Conservation (phyloP, 345 rosid species). For the Linum trigynum region DNA sequence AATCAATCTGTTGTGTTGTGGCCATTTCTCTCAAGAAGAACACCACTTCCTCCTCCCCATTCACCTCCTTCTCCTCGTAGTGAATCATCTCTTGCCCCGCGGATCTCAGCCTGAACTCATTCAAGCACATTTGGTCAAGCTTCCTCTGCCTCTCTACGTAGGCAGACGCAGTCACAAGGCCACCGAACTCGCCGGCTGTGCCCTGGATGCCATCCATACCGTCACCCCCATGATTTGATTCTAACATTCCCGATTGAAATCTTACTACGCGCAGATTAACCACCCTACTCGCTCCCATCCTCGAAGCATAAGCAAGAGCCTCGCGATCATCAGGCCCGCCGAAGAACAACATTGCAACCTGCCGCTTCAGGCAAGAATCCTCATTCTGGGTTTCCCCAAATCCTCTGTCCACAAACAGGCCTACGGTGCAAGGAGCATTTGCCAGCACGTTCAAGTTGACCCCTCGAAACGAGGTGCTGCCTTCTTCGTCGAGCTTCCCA, state of each 20-base stretch:
- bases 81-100: slow-evolving; percentile 18
- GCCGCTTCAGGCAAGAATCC: slow-evolving; percentile 10
- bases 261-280: slow-evolving; percentile 37
- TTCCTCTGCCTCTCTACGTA: slow-evolving; percentile 13
- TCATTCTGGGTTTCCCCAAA: slow-evolving; percentile 14
- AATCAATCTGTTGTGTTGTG: slow-evolving; percentile 18
- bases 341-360: slow-evolving; percentile 32
- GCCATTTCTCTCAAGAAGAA: slow-evolving; percentile 25
- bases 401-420: slow-evolving; percentile 62
- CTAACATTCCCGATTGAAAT: slow-evolving; percentile 22
- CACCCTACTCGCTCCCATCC: slow-evolving; percentile 31
- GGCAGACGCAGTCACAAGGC: too few species aligned
- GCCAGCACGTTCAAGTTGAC: slow-evolving; percentile 42
- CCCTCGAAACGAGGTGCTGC: slow-evolving; percentile 28
- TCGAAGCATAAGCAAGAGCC: slow-evolving; percentile 55
- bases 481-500: slow-evolving; percentile 32
- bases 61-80: slow-evolving; percentile 34
- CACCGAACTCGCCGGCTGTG: neutral
- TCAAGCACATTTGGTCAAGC: slow-evolving; percentile 30
- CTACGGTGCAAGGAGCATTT: slow-evolving; percentile 53
- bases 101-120: slow-evolving; percentile 37
- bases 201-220: neutral
- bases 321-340: slow-evolving; percentile 68
- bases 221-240: slow-evolving; percentile 1
- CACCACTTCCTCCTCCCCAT: slow-evolving; percentile 27